These are phyloP conservation scores for Cardamine resedifolia DNA, from an alignment of 345 rosid genomes.

Conservation along the genomic window DNA sequence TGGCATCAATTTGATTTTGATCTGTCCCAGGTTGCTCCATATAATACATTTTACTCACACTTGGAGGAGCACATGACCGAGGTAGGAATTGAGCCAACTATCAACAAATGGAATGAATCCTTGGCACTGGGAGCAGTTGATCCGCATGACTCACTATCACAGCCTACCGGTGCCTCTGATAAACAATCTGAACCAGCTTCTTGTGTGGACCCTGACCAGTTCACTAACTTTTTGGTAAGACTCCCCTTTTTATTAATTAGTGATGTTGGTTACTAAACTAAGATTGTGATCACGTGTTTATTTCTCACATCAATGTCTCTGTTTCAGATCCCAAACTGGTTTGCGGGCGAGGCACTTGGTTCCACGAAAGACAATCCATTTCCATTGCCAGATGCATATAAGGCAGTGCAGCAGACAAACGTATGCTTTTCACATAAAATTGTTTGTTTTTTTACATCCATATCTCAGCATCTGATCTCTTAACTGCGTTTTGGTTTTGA, in stretches of 20 bases:
- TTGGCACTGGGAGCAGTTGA: constrained; percentile 78
- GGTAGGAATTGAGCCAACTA: constrained; percentile 69
- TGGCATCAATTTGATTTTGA: constrained; percentile 23
- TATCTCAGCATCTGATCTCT: constrained; percentile 19
- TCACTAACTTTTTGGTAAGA: constrained; percentile 87
- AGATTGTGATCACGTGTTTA: neutral
- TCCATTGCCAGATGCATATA: constrained; percentile 70
- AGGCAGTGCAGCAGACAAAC: constrained; percentile 70
- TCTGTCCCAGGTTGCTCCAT: constrained; percentile 82
- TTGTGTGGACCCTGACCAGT: constrained; percentile 77
- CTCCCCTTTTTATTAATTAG: constrained; percentile 6
- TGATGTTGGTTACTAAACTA: constrained; percentile 9
- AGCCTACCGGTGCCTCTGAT: constrained; percentile 92
- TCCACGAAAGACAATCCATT: constrained; percentile 85
- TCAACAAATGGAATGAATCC: constrained; percentile 92
- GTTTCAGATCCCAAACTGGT: constrained; percentile 90
- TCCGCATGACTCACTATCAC: constrained; percentile 87
- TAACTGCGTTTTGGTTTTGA: constrained; percentile 6
- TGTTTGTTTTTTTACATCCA: constrained; percentile 6
- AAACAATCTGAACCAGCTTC: constrained; percentile 79
- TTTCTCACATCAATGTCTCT: constrained; percentile 18
- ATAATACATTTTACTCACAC: constrained; percentile 83
- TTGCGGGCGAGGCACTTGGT: constrained; percentile 65
- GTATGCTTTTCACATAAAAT: constrained; percentile 42
- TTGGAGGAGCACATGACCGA: constrained; percentile 89